A percentile compares a stretch with the other conserved stretches of the same genome.
These are phyloP conservation scores for Colletotrichum plurivorum DNA, from an alignment of 2,329 filamentous ascomycete species.

Conservation along the genomic window DNA sequence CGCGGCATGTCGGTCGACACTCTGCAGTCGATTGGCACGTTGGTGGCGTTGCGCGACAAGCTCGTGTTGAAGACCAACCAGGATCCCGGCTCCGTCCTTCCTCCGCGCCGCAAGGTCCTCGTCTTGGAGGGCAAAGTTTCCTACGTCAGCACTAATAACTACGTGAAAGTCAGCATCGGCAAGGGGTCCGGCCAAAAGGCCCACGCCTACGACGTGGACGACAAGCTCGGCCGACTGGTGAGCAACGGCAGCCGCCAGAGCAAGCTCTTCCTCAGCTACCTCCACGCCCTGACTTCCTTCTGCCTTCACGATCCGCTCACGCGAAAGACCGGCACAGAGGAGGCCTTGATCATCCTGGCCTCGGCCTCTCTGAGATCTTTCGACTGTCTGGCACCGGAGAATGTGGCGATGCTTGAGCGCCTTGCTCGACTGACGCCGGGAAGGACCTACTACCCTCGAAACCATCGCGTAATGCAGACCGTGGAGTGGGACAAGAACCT, in stretches of 20 bases:
- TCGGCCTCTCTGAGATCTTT: constrained; percentile 66
- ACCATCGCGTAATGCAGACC: constrained; percentile 61
- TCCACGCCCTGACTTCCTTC: constrained; percentile 69
- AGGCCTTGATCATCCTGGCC: constrained; percentile 62
- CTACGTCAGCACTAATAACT: constrained; percentile 41
- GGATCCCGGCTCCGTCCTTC: constrained; percentile 52
- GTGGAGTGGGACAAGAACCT: constrained; percentile 59
- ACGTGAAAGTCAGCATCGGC: constrained; percentile 55
- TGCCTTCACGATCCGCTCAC: constrained; percentile 66
- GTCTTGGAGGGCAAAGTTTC: constrained; percentile 11
- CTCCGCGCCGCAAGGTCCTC: constrained; percentile 52
- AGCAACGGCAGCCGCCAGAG: constrained; percentile 66
- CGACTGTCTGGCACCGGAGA: constrained; percentile 51
- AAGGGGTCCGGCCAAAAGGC: constrained; percentile 39
- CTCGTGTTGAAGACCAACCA: constrained; percentile 57
- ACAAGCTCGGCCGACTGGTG: constrained; percentile 61
- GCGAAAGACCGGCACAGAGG: constrained; percentile 66
- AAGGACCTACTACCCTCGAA: constrained; percentile 59
- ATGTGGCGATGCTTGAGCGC: constrained; percentile 51
- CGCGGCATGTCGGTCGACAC: constrained; percentile 63
- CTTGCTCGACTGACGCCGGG: constrained; percentile 59
- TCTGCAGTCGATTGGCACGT: constrained; percentile 60
- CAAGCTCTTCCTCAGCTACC: constrained; percentile 64
- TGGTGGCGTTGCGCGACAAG: constrained; percentile 64
- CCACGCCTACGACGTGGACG: constrained; percentile 65